Evolutionary conservation across 1,284 basidiomycete species (phyloP), one percentile per base, ranked within the genome.

Genomic region (Apiotrichum gamsii): DNA sequence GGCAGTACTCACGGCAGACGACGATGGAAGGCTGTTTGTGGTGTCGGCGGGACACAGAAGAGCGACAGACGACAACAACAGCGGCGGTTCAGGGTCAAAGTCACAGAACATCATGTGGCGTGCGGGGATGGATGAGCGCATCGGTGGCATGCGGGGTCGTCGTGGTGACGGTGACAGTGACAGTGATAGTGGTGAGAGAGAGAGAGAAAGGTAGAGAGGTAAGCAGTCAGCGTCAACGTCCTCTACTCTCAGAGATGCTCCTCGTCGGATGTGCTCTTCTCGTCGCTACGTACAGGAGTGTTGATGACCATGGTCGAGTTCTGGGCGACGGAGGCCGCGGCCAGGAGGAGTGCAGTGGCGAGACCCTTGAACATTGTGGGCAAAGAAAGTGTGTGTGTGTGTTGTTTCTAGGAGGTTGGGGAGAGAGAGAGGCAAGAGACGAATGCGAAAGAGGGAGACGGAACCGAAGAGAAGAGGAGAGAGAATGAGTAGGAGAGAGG

Each of bases 371-470:
- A 11, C 30, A 49, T 34, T 18, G 36, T 43, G n/a, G n/a, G n/a
- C n/a, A n/a, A n/a, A n/a, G n/a, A n/a, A n/a, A n/a, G n/a, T 23
- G 15, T 34, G 31, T 5, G 13, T 4, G 23, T 18, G 32, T 10
- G 25, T 6, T 29, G 24, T 18, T 23, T 32, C 29, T 4, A 32
- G 16, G n/a, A 8, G 30, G 23, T 4, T 24, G 21, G 23, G 31
- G 18, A 4, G 38, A 20, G 8, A n/a, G 65, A 20, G 39, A 49
- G 16, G 14, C 54, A 51, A n/a, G 53, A 49, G 11, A 60, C 64
- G 45, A 49, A 37, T 24, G 14, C 15, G 21, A 37, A 23, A 15
- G 23, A 35, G 34, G n/a, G n/a, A 31, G 30, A 31, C 30, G 13
- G 30, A 31, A 15, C 5, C 20, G 18, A 20, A 6, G 18, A 14